These are phyloP conservation scores for Quercus ilex DNA, from an alignment of 306 rosid genomes.

Conservation along the genomic window DNA sequence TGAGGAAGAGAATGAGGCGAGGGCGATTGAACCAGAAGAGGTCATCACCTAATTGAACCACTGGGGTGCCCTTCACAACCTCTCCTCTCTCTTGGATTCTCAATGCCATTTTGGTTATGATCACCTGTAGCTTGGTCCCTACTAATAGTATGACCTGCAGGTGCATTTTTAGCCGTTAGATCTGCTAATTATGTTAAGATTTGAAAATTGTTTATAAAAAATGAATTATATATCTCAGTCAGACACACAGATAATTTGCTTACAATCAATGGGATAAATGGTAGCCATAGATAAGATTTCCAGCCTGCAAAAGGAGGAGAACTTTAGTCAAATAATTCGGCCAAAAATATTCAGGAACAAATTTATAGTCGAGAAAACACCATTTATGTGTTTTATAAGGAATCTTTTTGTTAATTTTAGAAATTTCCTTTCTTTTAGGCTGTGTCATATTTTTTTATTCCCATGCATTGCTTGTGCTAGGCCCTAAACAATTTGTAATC, in stretches of 20 bases:
- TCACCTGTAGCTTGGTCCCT: slow-evolving; percentile 83
- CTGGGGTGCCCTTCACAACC: slow-evolving; percentile 72
- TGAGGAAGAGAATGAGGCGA: slow-evolving; percentile 62
- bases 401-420: too few species aligned
- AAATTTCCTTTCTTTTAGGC: neutral
- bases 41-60: slow-evolving; percentile 77
- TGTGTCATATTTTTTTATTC: neutral
- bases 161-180: neutral
- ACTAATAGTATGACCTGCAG: slow-evolving; percentile 66
- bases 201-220: too few species aligned
- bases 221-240: neutral
- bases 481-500: too few species aligned
- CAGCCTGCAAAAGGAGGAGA: slow-evolving; percentile 46
- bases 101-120: slow-evolving; percentile 85
- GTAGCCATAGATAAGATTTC: slow-evolving; percentile 78
- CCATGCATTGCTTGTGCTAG: too few species aligned
- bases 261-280: slow-evolving; percentile 80
- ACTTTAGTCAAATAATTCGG: neutral
- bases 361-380: too few species aligned
- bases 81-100: slow-evolving; percentile 70
- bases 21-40: slow-evolving; percentile 88
- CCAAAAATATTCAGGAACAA: neutral
- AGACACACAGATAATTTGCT: slow-evolving; percentile 24
- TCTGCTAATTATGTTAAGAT: neutral
- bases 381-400: too few species aligned